These are phyloP conservation scores for Adansonia gregorii DNA, from an alignment of 441 rosid species.

Conservation along the genomic window DNA sequence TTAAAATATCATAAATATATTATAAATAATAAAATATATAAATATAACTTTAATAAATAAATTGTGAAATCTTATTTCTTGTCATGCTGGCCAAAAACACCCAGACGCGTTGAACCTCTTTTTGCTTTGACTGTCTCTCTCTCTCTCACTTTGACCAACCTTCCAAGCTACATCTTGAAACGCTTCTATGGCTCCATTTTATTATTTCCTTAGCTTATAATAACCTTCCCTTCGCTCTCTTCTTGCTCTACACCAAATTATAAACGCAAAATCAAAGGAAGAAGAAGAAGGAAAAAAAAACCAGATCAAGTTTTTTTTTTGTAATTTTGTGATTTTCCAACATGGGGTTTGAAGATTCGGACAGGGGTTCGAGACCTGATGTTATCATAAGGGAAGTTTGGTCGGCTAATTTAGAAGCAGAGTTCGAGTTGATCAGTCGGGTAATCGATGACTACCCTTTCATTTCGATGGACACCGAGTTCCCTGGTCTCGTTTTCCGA, in stretches of 20 bases:
- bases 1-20: no score
- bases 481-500: slow-evolving; percentile 69
- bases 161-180: slow-evolving; percentile 13
- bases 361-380: slow-evolving; percentile 29
- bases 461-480: slow-evolving; percentile 91
- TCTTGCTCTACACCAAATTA: neutral
- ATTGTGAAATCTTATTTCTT: no score
- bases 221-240: neutral
- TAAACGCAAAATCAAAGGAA: neutral
- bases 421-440: slow-evolving; percentile 64
- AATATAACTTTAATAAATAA: no score
- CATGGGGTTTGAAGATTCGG: slow-evolving; percentile 23
- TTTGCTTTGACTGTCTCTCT: neutral
- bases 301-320: neutral
- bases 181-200: neutral
- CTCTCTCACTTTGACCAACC: neutral
- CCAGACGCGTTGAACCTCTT: neutral
- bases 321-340: neutral
- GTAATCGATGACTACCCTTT: slow-evolving; percentile 61
- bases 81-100: neutral
- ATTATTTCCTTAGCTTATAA: neutral
- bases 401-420: slow-evolving; percentile 66
- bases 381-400: slow-evolving; percentile 73
- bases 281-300: neutral
- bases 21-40: no score